Evolutionary conservation across 352 stramenopile genomes (phyloP).

Genomic region (Phytopythium montanum): DNA sequence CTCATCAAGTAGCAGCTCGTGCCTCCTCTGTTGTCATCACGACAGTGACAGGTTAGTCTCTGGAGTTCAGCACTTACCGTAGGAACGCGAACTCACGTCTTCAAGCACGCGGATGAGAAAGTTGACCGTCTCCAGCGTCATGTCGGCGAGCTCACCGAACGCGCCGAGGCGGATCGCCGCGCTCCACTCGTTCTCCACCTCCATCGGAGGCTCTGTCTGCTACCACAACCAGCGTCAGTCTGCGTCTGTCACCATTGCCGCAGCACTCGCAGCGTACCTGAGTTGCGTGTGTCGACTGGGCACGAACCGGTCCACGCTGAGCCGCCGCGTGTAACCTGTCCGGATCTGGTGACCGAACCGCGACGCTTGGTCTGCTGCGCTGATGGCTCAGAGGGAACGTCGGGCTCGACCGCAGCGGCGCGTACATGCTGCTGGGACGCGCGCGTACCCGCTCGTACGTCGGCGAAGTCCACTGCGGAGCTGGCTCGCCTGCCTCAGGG

Average conservation of each 20-base stretch:
- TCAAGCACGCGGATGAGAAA: constrained; percentile 62
- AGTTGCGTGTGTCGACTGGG: constrained; percentile 19
- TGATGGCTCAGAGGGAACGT: constrained; percentile 27
- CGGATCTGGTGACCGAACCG: constrained; percentile 3
- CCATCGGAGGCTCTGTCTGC: constrained; percentile 8
- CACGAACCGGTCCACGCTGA: constrained; percentile 5
- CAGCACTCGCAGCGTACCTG: constrained; percentile 4
- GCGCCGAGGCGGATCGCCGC: constrained; percentile 23
- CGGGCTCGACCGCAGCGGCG: constrained; percentile 24
- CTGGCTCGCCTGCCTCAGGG: background rate
- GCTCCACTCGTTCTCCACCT: background rate
- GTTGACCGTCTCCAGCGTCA: constrained; percentile 67
- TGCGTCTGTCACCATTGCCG: background rate
- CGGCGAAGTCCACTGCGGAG: constrained; percentile 31
- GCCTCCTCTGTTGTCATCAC: constrained; percentile 27
- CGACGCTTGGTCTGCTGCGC: constrained; percentile 9
- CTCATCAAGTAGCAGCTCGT: constrained; percentile 28
- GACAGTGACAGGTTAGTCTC: background rate
- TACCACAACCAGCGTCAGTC: background rate
- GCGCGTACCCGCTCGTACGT: constrained; percentile 31
- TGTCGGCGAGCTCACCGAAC: constrained; percentile 42
- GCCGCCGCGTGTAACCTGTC: background rate
- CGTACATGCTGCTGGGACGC: constrained; percentile 43
- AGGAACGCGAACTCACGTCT: constrained; percentile 29
- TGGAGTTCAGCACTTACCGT: background rate